phyloP scores from a whole-genome alignment of 2,329 filamentous ascomycete genomes.

The Leptographium galeiforme region DNA sequence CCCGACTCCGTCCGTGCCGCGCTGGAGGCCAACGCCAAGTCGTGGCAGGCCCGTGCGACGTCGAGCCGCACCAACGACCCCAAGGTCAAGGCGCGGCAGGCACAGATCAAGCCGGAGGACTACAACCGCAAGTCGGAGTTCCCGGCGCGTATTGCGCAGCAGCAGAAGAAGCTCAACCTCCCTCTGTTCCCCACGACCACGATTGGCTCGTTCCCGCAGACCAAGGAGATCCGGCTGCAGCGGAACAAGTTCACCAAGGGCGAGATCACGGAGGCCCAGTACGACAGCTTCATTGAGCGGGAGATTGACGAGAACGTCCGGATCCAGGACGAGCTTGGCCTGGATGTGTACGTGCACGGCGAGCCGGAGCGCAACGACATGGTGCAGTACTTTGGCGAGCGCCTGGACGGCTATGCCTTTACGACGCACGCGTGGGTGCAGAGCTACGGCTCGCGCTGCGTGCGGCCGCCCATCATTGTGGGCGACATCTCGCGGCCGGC shows the following conservation, averaged over 20 bases:
- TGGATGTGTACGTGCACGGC: slow-evolving; percentile 95
- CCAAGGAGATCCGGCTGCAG: slow-evolving; percentile 92
- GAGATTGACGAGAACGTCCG: slow-evolving; percentile 92
- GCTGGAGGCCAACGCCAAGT: slow-evolving; percentile 95
- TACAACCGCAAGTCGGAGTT: slow-evolving; percentile 92
- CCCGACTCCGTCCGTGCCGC: slow-evolving; percentile 73
- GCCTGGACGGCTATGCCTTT: slow-evolving; percentile 92
- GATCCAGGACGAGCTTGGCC: slow-evolving; percentile 94
- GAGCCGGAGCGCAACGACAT: slow-evolving; percentile 99
- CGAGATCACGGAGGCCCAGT: slow-evolving; percentile 82
- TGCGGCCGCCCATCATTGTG: slow-evolving; percentile 95
- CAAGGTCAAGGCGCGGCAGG: slow-evolving; percentile 91
- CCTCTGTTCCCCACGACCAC: slow-evolving; percentile 98
- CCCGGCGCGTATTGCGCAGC: slow-evolving; percentile 68
- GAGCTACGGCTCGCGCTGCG: slow-evolving; percentile 95
- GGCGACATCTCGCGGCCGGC: slow-evolving; percentile 95
- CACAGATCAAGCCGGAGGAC: slow-evolving; percentile 67
- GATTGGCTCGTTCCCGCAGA: slow-evolving; percentile 99
- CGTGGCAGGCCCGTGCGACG: slow-evolving; percentile 76
- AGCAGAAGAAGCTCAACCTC: slow-evolving; percentile 85
- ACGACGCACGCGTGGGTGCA: slow-evolving; percentile 98
- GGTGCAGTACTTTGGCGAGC: slow-evolving; percentile 99
- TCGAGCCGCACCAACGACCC: slow-evolving; percentile 96
- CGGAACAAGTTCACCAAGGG: slow-evolving; percentile 99
- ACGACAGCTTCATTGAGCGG: slow-evolving; percentile 98